Base-by-base conservation (phyloP, 768 basidiomycete species). In the Termitomyces eurrhizus region DNA sequence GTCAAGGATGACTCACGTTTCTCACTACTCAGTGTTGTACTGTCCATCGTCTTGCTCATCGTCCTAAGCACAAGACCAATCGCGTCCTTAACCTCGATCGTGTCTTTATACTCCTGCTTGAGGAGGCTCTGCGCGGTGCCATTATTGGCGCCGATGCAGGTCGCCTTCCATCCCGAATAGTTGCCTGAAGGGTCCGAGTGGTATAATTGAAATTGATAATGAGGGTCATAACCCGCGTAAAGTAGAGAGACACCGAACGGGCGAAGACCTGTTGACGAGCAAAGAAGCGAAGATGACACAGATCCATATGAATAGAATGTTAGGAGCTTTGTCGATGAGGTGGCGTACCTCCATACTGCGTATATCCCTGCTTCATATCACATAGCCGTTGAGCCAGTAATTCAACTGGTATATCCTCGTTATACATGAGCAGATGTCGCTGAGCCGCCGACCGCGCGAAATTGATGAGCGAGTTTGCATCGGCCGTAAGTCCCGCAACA, bases 1-100 rank as follows among this genome's bases (percentile, higher is more conserved):
- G 24, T 54, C 8, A 55, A 57, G 59, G 62, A 61, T 6, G 6
- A 75, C 94, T 70, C 67, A 97, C 97, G 78, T 74, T 98, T 98
- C 77, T 99, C 97, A 69, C 93, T 95, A 36, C 93, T 91, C 63
- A 99, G 74, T 49, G 93, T 98, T 35, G 96, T 98, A 64, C 93
- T 95, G 70, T 99, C 97, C 96, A 99, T 98, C 57, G 96, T 98
- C 84, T 98, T 98, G 81, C 94, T 95, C 94, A 99, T 95, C 56
- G 93, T 90, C 76, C 87, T 89, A 65, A 98, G 80, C 49, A 91
- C 93, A 24, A 99, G 80, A n/a, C 85, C 88, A 66, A 96, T 89
- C 24, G 95, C 95, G 51, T 96, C 95, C 70, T 95, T 91, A 44
- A 98, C 83, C 13, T 81, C 78, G 58, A 98, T 89, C 59, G 93